phyloP scores from a whole-genome alignment of 176 grass and related monocot species.

The Sorghum bicolor region Sorghum_bicolor_NCBIv3 NC_012878.2:45527001-45527500 shows the following conservation, averaged over 20 bases:
- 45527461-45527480: background rate
- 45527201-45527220: conserved; percentile 20
- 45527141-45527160: conserved; percentile 85
- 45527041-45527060: conserved; percentile 43
- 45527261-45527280: conserved; percentile 62
- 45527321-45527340: conserved; percentile 78
- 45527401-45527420: background rate
- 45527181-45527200: conserved; percentile 89
- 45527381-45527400: background rate
- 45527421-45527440: background rate
- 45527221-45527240: conserved; percentile 56
- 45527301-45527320: conserved; percentile 80
- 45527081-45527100: conserved; percentile 61
- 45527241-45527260: conserved; percentile 77
- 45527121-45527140: conserved; percentile 69
- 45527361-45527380: conserved; percentile 18
- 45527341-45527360: background rate
- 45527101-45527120: conserved; percentile 54
- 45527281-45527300: conserved; percentile 77
- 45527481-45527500: background rate
- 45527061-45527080: conserved; percentile 38
- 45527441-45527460: background rate
- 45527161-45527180: conserved; percentile 79
- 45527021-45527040: conserved; percentile 66
- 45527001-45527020: conserved; percentile 78